Evolutionary conservation across 768 basidiomycete species (phyloP), one percentile per base, ranked within the genome.

Genomic region (Lactifluus pinguis): DNA sequence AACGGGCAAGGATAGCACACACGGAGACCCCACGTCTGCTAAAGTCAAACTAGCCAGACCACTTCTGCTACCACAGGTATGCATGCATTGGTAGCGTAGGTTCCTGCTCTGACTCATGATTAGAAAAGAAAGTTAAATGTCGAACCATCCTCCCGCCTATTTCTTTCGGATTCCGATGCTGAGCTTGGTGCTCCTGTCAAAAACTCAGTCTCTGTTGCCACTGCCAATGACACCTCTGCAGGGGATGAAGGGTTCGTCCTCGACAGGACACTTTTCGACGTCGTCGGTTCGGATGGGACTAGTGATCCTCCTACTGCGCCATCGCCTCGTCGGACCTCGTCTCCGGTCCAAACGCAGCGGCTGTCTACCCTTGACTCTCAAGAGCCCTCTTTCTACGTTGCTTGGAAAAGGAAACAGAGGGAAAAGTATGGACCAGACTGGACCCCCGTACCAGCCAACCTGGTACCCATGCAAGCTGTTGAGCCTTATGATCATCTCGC

Each of bases 401-500:
- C 45, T 19, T 58, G 61, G 61, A 62, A 62, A 30, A 17, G 19
- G 13, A 42, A 44, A 17, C 61, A 58, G 52, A 62, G 44, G 15
- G 49, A 58, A 39, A 58, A 25, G 45, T 38, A 53, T 17, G 61
- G 61, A 30, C 56, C 53, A 30, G 39, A 54, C 48, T 62, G 61
- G 61, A 58, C 30, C 32, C 61, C 56, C 10, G 47, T 58, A 36
- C 45, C 36, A 14, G 19, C 32, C 25, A 38, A 7, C 21, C 39
- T 32, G 21, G 36, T 17, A 49, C 15, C 47, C 3, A 11, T 9
- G 7, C 21, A 13, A 10, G 3, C 39, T 48, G 8, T 41, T 17
- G 57, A 62, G n/a, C 61, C 44, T 3, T 48, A 69, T n/a, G 80
- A 86, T 52, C 78, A 83, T 53, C 76, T 87, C 52, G 84, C 80